Evolutionary conservation across 2,329 filamentous ascomycete genomes (phyloP).

Genomic region (Penicillium sp.): DNA sequence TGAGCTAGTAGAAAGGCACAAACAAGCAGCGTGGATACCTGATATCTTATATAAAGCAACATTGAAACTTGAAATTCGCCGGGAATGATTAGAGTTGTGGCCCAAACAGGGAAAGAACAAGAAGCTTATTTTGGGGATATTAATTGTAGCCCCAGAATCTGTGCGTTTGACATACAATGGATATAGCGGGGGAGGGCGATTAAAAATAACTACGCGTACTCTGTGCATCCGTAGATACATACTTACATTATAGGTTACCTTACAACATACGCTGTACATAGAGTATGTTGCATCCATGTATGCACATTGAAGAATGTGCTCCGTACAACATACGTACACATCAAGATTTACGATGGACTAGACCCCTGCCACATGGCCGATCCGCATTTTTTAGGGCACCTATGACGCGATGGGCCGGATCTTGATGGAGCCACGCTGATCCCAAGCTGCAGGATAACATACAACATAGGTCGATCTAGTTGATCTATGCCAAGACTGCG

Average conservation of each 20-base stretch:
- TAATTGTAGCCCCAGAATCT: background rate
- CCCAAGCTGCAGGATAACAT: background rate
- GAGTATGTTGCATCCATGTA: too few species aligned
- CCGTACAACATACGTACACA: background rate
- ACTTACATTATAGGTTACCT: too few species aligned
- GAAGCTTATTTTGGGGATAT: background rate
- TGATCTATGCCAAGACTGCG: slow-evolving; percentile 4
- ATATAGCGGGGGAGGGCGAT: background rate
- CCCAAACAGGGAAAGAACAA: background rate
- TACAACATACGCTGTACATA: too few species aligned
- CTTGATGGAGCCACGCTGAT: slow-evolving; percentile 5
- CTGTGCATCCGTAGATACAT: too few species aligned
- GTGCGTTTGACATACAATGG: background rate
- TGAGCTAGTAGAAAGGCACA: too few species aligned
- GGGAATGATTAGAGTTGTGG: background rate
- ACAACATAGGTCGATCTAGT: background rate
- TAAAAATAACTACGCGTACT: background rate
- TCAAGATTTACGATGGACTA: background rate
- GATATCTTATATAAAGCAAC: too few species aligned
- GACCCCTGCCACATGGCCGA: slow-evolving; percentile 1
- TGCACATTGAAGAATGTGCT: too few species aligned
- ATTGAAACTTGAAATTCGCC: too few species aligned
- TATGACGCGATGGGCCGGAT: slow-evolving; percentile 6
- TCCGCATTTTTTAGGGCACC: background rate
- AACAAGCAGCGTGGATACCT: too few species aligned